phyloP scores from a whole-genome alignment of 306 rosid species.

The Astragalus membranaceus region DNA sequence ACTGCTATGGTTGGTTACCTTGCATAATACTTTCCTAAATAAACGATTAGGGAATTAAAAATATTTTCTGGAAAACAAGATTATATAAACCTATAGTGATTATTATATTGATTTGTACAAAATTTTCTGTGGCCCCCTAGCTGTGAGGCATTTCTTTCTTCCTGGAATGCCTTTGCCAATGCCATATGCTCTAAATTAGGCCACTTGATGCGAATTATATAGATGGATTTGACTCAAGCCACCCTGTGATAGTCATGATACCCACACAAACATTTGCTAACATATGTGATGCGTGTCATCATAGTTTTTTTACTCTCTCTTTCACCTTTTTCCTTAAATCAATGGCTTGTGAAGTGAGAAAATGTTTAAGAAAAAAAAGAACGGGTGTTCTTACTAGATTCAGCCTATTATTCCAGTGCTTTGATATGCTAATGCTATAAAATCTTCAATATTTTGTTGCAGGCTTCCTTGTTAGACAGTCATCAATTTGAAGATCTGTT shows the following conservation, averaged over 20 bases:
- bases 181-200: too few species aligned
- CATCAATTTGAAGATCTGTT: not conserved
- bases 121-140: not conserved
- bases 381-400: not conserved
- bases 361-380: not conserved
- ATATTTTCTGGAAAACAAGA: not conserved
- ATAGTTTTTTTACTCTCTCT: too few species aligned
- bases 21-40: not conserved
- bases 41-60: not conserved
- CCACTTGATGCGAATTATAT: too few species aligned
- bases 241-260: too few species aligned
- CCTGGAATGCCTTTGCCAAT: too few species aligned
- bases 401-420: not conserved
- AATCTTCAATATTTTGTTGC: slow-evolving; percentile 12
- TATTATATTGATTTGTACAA: too few species aligned
- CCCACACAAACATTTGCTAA: too few species aligned
- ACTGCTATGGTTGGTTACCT: not conserved
- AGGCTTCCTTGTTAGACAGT: not conserved
- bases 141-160: too few species aligned
- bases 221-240: too few species aligned
- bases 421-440: not conserved
- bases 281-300: too few species aligned
- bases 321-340: not conserved
- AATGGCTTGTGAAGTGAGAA: not conserved
- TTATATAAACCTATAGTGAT: not conserved